A percentile compares a stretch with the other conserved stretches of the same genome.
phyloP scores from a whole-genome alignment of 805 yeast species.

The Teunomyces gatunensis region DNA sequence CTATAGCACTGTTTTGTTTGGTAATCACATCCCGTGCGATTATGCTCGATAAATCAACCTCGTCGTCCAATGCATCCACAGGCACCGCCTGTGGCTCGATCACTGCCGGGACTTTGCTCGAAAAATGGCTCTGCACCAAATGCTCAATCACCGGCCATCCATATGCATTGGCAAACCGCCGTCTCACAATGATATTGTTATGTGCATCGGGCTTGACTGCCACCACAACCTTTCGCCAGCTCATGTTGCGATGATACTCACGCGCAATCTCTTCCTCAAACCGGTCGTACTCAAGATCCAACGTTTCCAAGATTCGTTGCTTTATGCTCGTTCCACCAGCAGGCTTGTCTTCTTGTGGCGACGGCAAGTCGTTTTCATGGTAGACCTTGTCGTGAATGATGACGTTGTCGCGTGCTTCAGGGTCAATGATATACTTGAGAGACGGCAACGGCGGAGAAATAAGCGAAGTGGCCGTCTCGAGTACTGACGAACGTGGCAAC shows the following conservation, averaged over 20 bases:
- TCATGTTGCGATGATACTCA: conserved; percentile 77
- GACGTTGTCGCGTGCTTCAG: conserved; percentile 57
- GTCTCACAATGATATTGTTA: conserved; percentile 83
- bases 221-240: conserved; percentile 91
- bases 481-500: conserved; percentile 70
- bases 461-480: conserved; percentile 75
- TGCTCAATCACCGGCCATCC: conserved; percentile 95
- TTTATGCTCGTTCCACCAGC: conserved; percentile 11
- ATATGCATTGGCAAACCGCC: conserved; percentile 87
- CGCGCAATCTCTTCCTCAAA: conserved; percentile 82
- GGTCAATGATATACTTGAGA: conserved; percentile 62
- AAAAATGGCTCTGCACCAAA: conserved; percentile 66
- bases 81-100: not conserved
- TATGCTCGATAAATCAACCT: conserved; percentile 24
- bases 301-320: conserved; percentile 20
- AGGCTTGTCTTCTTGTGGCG: not conserved
- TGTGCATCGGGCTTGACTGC: conserved; percentile 90
- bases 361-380: conserved; percentile 61
- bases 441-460: conserved; percentile 81
- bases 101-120: conserved; percentile 11
- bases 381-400: conserved; percentile 84
- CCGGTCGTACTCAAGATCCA: conserved; percentile 39
- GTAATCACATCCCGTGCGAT: conserved; percentile 35
- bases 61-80: conserved; percentile 27
- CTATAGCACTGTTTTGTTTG: conserved; percentile 35